These are phyloP conservation scores for Incumbomyces lentus DNA, from an alignment of 2,329 filamentous ascomycete genomes.

Conservation along the genomic window DNA sequence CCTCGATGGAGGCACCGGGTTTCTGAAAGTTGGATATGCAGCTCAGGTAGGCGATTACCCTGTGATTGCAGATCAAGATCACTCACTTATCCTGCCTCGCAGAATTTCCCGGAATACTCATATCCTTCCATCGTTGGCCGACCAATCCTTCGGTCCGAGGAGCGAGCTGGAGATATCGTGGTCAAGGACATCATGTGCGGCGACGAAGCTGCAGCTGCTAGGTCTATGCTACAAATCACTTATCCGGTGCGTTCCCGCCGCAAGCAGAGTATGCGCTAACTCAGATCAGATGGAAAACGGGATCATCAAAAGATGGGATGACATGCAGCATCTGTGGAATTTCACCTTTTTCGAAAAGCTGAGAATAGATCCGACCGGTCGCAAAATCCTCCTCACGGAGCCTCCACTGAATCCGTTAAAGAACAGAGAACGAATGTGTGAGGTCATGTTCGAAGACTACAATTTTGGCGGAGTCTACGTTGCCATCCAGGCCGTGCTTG, in stretches of 20 bases:
- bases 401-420: slow-evolving; percentile 95
- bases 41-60: slow-evolving; percentile 53
- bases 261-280: neutral
- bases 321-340: slow-evolving; percentile 99
- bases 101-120: slow-evolving; percentile 99
- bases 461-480: slow-evolving; percentile 95
- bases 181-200: slow-evolving; percentile 99
- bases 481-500: slow-evolving; percentile 91
- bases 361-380: slow-evolving; percentile 76
- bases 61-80: neutral
- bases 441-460: slow-evolving; percentile 99
- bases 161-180: slow-evolving; percentile 61
- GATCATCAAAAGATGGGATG: slow-evolving; percentile 98
- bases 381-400: slow-evolving; percentile 95
- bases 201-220: slow-evolving; percentile 89
- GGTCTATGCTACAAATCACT: slow-evolving; percentile 95
- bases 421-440: slow-evolving; percentile 95
- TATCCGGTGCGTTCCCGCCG: slow-evolving; percentile 58
- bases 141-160: slow-evolving; percentile 93
- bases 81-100: slow-evolving; percentile 11
- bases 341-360: slow-evolving; percentile 98
- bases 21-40: slow-evolving; percentile 98
- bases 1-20: slow-evolving; percentile 98
- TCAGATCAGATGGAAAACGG: slow-evolving; percentile 82
- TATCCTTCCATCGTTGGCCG: slow-evolving; percentile 97